Base-by-base conservation (phyloP, 1,139 yeast species). In the Saccharomycopsis crataegensis region DNA sequence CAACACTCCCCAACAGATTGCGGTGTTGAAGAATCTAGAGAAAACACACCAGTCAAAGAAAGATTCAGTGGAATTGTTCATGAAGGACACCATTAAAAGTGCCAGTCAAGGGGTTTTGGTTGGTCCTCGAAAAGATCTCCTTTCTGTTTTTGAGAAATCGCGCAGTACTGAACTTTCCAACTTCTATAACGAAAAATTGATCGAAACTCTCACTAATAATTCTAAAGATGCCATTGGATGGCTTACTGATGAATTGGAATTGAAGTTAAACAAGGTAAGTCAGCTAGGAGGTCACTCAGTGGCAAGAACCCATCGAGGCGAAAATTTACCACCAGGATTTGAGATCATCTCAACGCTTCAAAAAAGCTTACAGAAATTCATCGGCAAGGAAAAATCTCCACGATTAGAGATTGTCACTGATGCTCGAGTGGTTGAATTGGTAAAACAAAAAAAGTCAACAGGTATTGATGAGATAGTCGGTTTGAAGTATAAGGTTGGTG, bases 271-370 rank as follows among this genome's bases (percentile, higher is more conserved):
- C 4, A 22, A 22, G 28, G 28, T 22, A 22, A 78, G 84, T 31
- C 75, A 86, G 59, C 69, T 83, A 47, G 90, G 91, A 16, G 91
- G 94, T 1, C 91, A 82, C 64, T 80, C 86, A 0, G 80, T 74
- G 50, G 81, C 86, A 16, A 73, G 94, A 62, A 85, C 93, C 1
- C 93, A 85, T 63, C 74, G 91, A 60, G 50, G 53, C 12, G 49
- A 38, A 32, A 80, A 78, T 75, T 75, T 69, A 71, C 87, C 64
- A 71, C 91, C 93, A 2, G 93, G 94, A 0, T 82, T 81, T 78
- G 88, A 88, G 44, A 84, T 86, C 52, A 80, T 89, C 7, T 79
- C 81, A 59, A 75, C 78, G 38, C 68, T 86, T 53, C 71, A 81
- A 56, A 80, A 79, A 58, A 72, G 73, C 34, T 68, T 83, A 52